Evolutionary conservation across 2,329 filamentous ascomycete species (phyloP), one percentile per base, ranked within the genome.

Genomic region (Epichloe scottii): DNA sequence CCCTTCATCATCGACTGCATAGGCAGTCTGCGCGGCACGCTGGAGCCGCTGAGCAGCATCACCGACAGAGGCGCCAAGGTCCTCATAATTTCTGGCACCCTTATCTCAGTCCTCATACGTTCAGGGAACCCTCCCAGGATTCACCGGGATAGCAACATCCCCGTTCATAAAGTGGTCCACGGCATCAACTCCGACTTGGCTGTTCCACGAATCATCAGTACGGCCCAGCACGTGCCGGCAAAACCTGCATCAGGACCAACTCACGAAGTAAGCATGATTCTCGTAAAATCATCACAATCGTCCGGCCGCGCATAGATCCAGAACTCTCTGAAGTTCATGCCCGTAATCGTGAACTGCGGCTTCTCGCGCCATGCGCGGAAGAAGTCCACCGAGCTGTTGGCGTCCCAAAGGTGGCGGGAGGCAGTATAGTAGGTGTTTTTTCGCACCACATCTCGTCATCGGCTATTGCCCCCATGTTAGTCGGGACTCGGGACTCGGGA

Each of bases 1-100:
- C 71, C 71, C 2, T 71, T 71, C 43, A 67, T 79, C 15, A 58
- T 81, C 11, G 78, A 81, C 62, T 81, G 77, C 60, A 79, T 81
- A 51, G 75, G 75, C 2, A 74, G 71, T 3, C 61, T 72, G 37
- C 58, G 66, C 2, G 73, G 73, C 0, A 74, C 72, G 5, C 55
- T 81, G 5, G 57, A 58, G 34, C 77, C 73, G 2, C 63, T 84
- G 35, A 68, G 71, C 5, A 69, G 69, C 55, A 65, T 84, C 23
- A 77, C 75, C 0, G 63, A 69, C 52, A 60, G 49, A 1, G 76
- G 76, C 0, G 21, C n/a, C 26, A 26, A 26, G 26, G 26, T 8
- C 26, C 26, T 30, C 26, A 11, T 10, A 4, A 30, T 11, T 30
- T 11, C 11, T 30, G 26, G 26, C 26, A 30, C 26, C 26, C 26